Conservation (phyloP, 2,329 filamentous ascomycete genomes). For the Hortaea werneckii region DNA sequence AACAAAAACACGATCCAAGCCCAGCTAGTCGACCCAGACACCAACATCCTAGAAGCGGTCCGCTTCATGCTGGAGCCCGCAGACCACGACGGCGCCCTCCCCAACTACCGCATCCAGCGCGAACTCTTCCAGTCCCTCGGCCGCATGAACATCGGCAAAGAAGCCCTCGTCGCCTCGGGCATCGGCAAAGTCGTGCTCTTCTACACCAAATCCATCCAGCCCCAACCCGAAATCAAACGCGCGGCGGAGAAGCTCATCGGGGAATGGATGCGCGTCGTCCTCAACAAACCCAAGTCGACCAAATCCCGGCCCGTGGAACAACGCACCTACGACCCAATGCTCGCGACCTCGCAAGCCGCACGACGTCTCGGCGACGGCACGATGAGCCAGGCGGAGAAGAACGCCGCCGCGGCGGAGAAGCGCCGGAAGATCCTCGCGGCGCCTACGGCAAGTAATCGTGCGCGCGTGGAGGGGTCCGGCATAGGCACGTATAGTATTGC, state of each 20-base stretch:
- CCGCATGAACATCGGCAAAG: conserved; percentile 80
- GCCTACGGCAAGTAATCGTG: conserved; percentile 46
- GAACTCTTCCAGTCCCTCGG: conserved; percentile 77
- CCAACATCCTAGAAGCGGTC: conserved; percentile 86
- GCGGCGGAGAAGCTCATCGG: conserved; percentile 86
- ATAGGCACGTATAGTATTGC: conserved; percentile 53
- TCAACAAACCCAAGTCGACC: conserved; percentile 73
- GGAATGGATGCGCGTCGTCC: conserved; percentile 90
- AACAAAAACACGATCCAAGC: conserved; percentile 81
- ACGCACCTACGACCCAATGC: conserved; percentile 49
- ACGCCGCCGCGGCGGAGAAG: conserved; percentile 37
- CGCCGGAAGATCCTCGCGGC: conserved; percentile 43
- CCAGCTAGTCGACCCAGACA: conserved; percentile 84
- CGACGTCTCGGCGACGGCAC: conserved; percentile 15
- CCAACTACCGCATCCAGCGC: conserved; percentile 94
- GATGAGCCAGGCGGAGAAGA: conserved; percentile 26
- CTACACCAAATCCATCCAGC: conserved; percentile 90
- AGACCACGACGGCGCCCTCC: conserved; percentile 75
- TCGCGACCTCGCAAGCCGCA: conserved; percentile 10
- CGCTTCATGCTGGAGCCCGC: conserved; percentile 96
- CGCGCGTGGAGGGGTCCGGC: conserved; percentile 46
- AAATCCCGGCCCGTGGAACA: conserved; percentile 68
- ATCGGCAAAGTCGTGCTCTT: conserved; percentile 95
- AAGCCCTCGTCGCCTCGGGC: conserved; percentile 77
- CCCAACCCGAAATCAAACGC: conserved; percentile 80